phyloP scores from a whole-genome alignment of 345 rosid species.

The Brassica rapa region DNA sequence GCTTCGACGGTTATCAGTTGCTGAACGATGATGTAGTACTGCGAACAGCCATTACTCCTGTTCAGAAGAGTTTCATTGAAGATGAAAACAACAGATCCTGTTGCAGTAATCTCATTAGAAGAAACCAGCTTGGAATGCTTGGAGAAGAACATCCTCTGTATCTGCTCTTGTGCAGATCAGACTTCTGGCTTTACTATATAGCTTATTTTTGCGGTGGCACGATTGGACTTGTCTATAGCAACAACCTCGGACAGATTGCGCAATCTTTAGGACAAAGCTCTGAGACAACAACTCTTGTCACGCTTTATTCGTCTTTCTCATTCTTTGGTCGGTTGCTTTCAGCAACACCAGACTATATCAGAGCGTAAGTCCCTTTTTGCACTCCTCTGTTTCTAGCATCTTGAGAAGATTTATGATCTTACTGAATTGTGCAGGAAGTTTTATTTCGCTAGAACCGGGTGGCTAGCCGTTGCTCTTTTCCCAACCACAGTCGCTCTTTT shows the following conservation, averaged over 20 bases:
- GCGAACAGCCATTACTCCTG: constrained; percentile 7
- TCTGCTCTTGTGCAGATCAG: constrained; percentile 64
- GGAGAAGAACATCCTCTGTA: constrained; percentile 73
- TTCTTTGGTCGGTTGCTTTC: constrained; percentile 94
- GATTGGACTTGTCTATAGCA: constrained; percentile 93
- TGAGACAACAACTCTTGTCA: constrained; percentile 63
- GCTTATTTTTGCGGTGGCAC: constrained; percentile 93
- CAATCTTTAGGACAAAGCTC: constrained; percentile 70
- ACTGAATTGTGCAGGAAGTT: constrained; percentile 58
- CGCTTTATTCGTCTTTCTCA: constrained; percentile 88
- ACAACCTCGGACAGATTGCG: constrained; percentile 91
- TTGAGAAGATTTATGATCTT: constrained; percentile 6
- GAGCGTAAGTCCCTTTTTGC: constrained; percentile 56
- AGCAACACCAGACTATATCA: constrained; percentile 83
- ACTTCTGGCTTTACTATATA: constrained; percentile 88
- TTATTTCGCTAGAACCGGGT: constrained; percentile 94
- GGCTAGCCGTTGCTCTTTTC: constrained; percentile 76
- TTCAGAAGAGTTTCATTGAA: constrained; percentile 38
- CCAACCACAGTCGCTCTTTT: constrained; percentile 84
- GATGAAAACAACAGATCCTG: constrained; percentile 44
- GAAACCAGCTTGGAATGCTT: constrained; percentile 62
- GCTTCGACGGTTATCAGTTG: constrained; percentile 42
- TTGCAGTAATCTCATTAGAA: constrained; percentile 51
- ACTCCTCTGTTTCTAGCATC: background rate
- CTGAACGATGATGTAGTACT: constrained; percentile 31